Evolutionary conservation across 2,329 filamentous ascomycete species (phyloP).

Genomic region (Fusarium nurragi): DNA sequence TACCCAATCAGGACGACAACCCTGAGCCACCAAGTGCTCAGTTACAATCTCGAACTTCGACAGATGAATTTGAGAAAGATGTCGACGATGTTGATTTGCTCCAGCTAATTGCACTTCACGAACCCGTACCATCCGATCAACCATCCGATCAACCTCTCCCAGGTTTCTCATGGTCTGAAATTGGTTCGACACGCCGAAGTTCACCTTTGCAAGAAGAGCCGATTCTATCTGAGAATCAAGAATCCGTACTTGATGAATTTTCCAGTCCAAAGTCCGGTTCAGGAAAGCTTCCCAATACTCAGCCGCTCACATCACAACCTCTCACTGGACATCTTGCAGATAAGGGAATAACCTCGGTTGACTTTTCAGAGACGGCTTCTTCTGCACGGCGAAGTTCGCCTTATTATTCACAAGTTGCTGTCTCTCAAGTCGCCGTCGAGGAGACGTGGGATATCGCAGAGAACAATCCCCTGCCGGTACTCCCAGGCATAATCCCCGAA

Average conservation of each 20-base stretch:
- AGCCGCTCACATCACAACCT: slow-evolving; percentile 39
- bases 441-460: slow-evolving; percentile 31
- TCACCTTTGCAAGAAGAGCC: slow-evolving; percentile 37
- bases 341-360: slow-evolving; percentile 22
- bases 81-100: slow-evolving; percentile 42
- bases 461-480: slow-evolving; percentile 9
- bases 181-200: slow-evolving; percentile 43
- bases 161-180: slow-evolving; percentile 46
- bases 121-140: neutral
- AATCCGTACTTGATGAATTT: slow-evolving; percentile 34
- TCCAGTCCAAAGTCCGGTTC: slow-evolving; percentile 43
- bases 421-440: slow-evolving; percentile 1
- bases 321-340: neutral
- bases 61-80: slow-evolving; percentile 36
- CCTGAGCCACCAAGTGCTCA: neutral
- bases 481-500: slow-evolving; percentile 1
- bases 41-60: neutral
- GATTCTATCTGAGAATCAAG: slow-evolving; percentile 40
- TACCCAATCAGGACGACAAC: neutral
- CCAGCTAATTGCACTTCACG: slow-evolving; percentile 9
- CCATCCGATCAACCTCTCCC: neutral
- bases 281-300: slow-evolving; percentile 46
- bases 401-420: slow-evolving; percentile 10
- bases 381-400: slow-evolving; percentile 48
- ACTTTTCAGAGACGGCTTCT: slow-evolving; percentile 52